Conservation (phyloP, 768 basidiomycete species). For the Lactarius sanguifluus region DNA sequence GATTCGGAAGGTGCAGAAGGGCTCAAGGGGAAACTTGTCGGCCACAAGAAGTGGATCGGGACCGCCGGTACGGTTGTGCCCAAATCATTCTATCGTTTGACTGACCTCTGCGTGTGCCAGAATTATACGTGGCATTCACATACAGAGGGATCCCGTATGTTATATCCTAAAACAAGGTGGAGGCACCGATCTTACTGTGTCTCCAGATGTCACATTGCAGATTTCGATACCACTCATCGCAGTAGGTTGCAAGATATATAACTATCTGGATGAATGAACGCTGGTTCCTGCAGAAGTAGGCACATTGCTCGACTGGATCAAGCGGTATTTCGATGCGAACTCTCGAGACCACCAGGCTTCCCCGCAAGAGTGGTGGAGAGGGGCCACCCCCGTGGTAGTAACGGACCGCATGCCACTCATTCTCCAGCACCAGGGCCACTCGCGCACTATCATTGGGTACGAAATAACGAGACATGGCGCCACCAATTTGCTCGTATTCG, state of each 20-base stretch:
- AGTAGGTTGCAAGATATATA: slow-evolving; percentile 39
- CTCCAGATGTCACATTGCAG: slow-evolving; percentile 58
- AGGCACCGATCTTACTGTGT: slow-evolving; percentile 12
- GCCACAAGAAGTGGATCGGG: slow-evolving; percentile 76
- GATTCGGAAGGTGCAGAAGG: slow-evolving; percentile 68
- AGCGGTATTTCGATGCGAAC: slow-evolving; percentile 59
- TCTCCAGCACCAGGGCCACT: slow-evolving; percentile 82
- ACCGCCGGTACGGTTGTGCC: slow-evolving; percentile 56
- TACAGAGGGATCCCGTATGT: slow-evolving; percentile 81
- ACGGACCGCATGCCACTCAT: slow-evolving; percentile 79
- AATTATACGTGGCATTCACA: slow-evolving; percentile 76
- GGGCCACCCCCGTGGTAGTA: slow-evolving; percentile 49
- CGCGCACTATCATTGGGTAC: slow-evolving; percentile 83
- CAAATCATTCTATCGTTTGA: slow-evolving; percentile 1
- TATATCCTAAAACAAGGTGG: slow-evolving; percentile 6
- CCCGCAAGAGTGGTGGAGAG: slow-evolving; percentile 53
- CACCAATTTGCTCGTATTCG: slow-evolving; percentile 70
- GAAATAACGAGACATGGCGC: slow-evolving; percentile 60
- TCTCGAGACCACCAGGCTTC: slow-evolving; percentile 36
- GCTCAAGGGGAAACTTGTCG: slow-evolving; percentile 51
- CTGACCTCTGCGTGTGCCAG: slow-evolving; percentile 39
- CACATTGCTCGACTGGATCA: slow-evolving; percentile 67
- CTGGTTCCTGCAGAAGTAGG: slow-evolving; percentile 40
- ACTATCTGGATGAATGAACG: neutral
- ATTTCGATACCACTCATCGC: slow-evolving; percentile 55